Percentiles rank a stretch among this genome's conserved stretches.
Conservation (phyloP, 257 asterid species). For the Capsicum pubescens region DNA sequence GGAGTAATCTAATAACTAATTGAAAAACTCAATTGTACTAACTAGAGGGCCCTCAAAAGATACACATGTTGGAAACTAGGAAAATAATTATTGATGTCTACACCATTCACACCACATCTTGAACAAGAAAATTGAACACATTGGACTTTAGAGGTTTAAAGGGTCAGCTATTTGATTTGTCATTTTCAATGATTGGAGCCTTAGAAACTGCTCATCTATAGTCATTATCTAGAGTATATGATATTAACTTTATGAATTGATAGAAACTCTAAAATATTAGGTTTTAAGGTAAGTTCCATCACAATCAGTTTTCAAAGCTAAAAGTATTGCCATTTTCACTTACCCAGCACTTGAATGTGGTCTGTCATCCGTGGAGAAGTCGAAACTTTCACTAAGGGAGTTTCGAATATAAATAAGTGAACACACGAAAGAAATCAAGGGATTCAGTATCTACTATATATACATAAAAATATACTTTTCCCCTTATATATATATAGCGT, state of each 20-base stretch:
- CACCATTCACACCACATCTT: conserved; percentile 5
- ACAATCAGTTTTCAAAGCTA: no score
- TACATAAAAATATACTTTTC: no score
- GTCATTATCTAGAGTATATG: neutral
- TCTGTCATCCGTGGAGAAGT: no score
- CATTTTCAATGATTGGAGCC: conserved; percentile 24
- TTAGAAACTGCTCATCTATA: conserved; percentile 9
- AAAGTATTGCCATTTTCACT: no score
- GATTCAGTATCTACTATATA: no score
- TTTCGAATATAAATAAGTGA: no score
- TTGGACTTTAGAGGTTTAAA: neutral
- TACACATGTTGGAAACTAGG: neutral
- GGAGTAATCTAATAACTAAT: neutral
- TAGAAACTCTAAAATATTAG: no score
- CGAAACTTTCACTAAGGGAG: no score
- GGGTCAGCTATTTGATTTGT: conserved; percentile 2
- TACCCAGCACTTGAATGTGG: no score
- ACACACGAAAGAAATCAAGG: no score
- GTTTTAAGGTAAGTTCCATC: no score
- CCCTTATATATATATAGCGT: no score
- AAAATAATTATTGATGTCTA: neutral
- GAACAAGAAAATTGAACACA: neutral
- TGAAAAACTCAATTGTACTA: conserved; percentile 7
- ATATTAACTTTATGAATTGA: neutral
- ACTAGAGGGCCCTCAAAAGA: neutral